Conservation (phyloP, 1,139 yeast species). For the Scheffersomyces segobiensis region DNA sequence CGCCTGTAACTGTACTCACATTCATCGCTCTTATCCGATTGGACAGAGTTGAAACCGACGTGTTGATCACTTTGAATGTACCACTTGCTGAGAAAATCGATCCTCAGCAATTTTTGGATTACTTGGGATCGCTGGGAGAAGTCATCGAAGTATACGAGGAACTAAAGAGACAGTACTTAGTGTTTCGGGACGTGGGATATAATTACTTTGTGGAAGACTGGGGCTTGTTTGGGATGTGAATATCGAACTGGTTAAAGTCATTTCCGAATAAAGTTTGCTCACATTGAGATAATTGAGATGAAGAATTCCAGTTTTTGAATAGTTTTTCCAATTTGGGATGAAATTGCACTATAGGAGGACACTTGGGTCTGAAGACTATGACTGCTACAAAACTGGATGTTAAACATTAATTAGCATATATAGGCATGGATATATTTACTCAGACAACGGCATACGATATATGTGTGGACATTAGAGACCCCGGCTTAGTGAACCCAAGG, state of each 20-base stretch:
- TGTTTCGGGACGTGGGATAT: slow-evolving; percentile 17
- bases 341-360: no score
- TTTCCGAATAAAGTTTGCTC: background rate
- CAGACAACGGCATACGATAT: no score
- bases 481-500: background rate
- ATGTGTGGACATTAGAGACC: background rate
- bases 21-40: slow-evolving; percentile 57
- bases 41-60: slow-evolving; percentile 55
- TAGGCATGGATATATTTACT: no score
- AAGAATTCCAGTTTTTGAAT: background rate
- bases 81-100: slow-evolving; percentile 31
- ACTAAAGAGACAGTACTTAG: slow-evolving; percentile 13
- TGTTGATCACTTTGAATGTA: slow-evolving; percentile 59
- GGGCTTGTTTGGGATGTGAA: slow-evolving; percentile 24
- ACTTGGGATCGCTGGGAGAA: slow-evolving; percentile 47
- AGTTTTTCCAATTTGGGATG: background rate
- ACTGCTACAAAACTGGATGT: no score
- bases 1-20: slow-evolving; percentile 30
- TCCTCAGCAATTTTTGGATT: slow-evolving; percentile 18
- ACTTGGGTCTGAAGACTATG: no score
- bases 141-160: slow-evolving; percentile 4
- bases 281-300: background rate
- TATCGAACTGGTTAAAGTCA: no score
- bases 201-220: slow-evolving; percentile 26
- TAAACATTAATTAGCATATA: no score